A percentile compares a stretch with the other conserved stretches of the same genome.
Conservation (phyloP, 306 rosid genomes). For the Quercus engelmannii region DNA sequence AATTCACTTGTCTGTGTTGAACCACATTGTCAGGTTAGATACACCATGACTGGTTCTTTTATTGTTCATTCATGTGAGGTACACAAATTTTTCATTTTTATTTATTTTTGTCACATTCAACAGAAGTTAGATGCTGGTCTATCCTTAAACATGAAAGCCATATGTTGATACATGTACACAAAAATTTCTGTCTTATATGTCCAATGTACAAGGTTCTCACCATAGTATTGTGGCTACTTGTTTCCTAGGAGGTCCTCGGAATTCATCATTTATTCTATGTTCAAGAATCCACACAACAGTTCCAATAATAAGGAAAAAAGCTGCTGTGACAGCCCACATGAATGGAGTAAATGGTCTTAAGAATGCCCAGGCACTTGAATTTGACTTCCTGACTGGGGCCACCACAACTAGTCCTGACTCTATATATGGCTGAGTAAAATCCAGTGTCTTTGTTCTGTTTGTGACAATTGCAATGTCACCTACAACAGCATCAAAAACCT, state of each 20-base stretch:
- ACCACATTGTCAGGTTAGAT: too few species aligned
- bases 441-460: constrained; percentile 41
- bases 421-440: constrained; percentile 47
- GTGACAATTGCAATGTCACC: constrained; percentile 51
- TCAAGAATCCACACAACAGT: constrained; percentile 50
- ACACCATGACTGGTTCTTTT: too few species aligned
- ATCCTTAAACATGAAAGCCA: background rate
- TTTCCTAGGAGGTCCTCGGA: constrained; percentile 42
- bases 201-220: constrained; percentile 13
- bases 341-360: constrained; percentile 38
- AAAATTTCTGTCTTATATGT: background rate
- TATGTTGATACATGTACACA: background rate
- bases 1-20: background rate
- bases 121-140: background rate
- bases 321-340: constrained; percentile 41
- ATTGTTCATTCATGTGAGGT: background rate
- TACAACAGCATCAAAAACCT: constrained; percentile 52
- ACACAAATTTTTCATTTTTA: background rate
- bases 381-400: constrained; percentile 26
- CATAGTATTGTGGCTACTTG: constrained; percentile 43
- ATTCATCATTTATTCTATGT: constrained; percentile 43
- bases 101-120: background rate
- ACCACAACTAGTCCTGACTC: constrained; percentile 57
- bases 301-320: constrained; percentile 40
- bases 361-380: constrained; percentile 44